Base-by-base conservation (phyloP, 768 basidiomycete genomes). In the Tylopilus rubrobrunneus region DNA sequence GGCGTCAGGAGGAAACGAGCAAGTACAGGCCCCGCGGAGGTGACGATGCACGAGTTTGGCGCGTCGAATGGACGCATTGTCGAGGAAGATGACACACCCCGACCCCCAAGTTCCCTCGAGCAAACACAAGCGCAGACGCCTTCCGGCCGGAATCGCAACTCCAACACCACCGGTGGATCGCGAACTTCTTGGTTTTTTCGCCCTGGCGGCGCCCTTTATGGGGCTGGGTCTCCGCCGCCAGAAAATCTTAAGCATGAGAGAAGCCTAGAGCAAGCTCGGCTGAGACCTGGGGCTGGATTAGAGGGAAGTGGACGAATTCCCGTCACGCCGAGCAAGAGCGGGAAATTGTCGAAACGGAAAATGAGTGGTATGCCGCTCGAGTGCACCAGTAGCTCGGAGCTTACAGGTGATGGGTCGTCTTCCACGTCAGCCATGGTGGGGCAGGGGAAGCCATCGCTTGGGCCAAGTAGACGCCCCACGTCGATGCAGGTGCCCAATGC, bases 121-220 rank as follows among this genome's bases (percentile, higher is more conserved):
- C 62, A 64, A 11, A 6, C 48, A 10, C 55, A 58, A 10, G 12
- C 25, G 12, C 59, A 59, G 28, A 56, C 67, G 5, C 60, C 67
- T 2, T 56, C 74, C 2, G 36, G 53, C 27, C 48, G 48, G 15
- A 52, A 49, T 45, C 63, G 62, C 55, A 54, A 61, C 52, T 61
- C 57, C 14, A 58, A 52, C 8, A 44, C 51, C 7, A 5, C 53
- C 1, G 31, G 53, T 7, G 62, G 50, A 45, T 23, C 56, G n/a
- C 60, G 65, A 11, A 47, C 67, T 11, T 57, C 63, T 23, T 80
- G 78, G 78, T 80, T 80, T 79, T 79, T 79, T 79, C 78, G 77
- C 29, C 64, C 70, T 66, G 70, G 71, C 60, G 76, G 76, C 75
- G 70, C 68, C 69, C 77, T 54, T 65, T 73, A 41, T 49, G 74